Percentiles rank a stretch among this genome's conserved stretches.
Conservation (phyloP, 179 eudicot genomes). For the Nepenthes alata region DNA sequence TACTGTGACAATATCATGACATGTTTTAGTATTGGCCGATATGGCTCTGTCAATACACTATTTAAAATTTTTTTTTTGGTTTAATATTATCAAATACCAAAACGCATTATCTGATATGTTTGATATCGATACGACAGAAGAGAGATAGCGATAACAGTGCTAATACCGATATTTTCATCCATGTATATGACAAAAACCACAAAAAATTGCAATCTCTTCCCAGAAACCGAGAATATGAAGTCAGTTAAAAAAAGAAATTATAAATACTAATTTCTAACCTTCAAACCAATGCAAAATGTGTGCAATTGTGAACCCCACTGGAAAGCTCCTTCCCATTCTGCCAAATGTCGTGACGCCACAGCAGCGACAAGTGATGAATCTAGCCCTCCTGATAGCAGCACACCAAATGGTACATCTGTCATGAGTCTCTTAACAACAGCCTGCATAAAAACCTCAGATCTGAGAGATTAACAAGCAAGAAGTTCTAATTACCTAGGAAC, state of each 20-base stretch:
- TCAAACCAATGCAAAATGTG: slow-evolving; percentile 85
- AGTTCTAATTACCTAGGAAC: not conserved
- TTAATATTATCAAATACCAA: no score
- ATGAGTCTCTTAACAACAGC: slow-evolving; percentile 82
- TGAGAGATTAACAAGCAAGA: not conserved
- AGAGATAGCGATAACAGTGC: no score
- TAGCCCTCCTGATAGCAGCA: slow-evolving; percentile 89
- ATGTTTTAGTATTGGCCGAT: no score
- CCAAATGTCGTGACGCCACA: slow-evolving; percentile 79
- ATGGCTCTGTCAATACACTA: no score
- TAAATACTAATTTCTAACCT: slow-evolving; percentile 28
- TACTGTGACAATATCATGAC: no score
- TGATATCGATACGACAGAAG: no score
- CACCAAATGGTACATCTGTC: slow-evolving; percentile 99
- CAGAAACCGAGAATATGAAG: not conserved
- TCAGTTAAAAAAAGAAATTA: not conserved
- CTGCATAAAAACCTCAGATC: slow-evolving; percentile 24
- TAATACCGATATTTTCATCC: no score
- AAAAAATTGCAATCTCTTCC: not conserved
- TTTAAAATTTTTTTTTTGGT: no score
- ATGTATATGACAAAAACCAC: not conserved
- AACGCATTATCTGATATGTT: no score
- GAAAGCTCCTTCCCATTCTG: slow-evolving; percentile 55
- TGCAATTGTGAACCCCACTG: slow-evolving; percentile 95
- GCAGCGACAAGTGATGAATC: slow-evolving; percentile 98